Percentiles rank a stretch among this genome's conserved stretches.
Evolutionary conservation across 1,284 basidiomycete species (phyloP).

Genomic region (Ganoderma lucidum): DNA sequence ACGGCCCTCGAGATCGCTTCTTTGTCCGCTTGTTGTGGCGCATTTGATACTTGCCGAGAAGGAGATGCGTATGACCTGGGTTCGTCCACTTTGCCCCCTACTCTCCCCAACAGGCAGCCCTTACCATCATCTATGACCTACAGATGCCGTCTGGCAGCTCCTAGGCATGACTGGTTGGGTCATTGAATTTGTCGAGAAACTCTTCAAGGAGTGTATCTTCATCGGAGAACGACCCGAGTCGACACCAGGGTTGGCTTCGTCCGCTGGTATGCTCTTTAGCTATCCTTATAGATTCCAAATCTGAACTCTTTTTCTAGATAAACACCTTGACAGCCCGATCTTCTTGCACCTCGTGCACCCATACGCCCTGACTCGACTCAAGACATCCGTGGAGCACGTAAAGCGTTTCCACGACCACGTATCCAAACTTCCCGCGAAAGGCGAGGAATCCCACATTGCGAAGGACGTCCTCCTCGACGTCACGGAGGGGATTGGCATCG

Average conservation of each 20-base stretch:
- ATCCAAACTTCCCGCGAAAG: slow-evolving; percentile 56
- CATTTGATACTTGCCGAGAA: slow-evolving; percentile 74
- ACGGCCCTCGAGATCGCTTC: slow-evolving; percentile 71
- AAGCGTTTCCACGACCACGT: slow-evolving; percentile 63
- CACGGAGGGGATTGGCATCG: slow-evolving; percentile 68
- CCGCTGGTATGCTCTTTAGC: slow-evolving; percentile 14
- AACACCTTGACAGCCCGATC: slow-evolving; percentile 40
- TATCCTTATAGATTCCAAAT: background rate
- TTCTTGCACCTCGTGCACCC: slow-evolving; percentile 71
- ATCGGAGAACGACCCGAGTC: slow-evolving; percentile 38
- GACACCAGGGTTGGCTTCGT: slow-evolving; percentile 8
- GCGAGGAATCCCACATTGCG: slow-evolving; percentile 68
- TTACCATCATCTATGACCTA: slow-evolving; percentile 11
- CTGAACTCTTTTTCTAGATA: background rate
- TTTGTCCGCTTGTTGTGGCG: slow-evolving; percentile 60
- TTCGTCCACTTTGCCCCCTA: slow-evolving; percentile 34
- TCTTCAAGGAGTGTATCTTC: slow-evolving; percentile 70
- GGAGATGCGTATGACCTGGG: slow-evolving; percentile 68
- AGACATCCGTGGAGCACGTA: slow-evolving; percentile 59
- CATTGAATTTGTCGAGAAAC: slow-evolving; percentile 63
- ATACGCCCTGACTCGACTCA: slow-evolving; percentile 58
- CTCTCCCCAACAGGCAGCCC: background rate
- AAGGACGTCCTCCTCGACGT: slow-evolving; percentile 67
- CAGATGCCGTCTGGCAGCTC: slow-evolving; percentile 77
- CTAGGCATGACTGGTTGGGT: slow-evolving; percentile 67